These are phyloP conservation scores for Mariannaea elegans DNA, from an alignment of 2,329 filamentous ascomycete genomes.

Conservation along the genomic window DNA sequence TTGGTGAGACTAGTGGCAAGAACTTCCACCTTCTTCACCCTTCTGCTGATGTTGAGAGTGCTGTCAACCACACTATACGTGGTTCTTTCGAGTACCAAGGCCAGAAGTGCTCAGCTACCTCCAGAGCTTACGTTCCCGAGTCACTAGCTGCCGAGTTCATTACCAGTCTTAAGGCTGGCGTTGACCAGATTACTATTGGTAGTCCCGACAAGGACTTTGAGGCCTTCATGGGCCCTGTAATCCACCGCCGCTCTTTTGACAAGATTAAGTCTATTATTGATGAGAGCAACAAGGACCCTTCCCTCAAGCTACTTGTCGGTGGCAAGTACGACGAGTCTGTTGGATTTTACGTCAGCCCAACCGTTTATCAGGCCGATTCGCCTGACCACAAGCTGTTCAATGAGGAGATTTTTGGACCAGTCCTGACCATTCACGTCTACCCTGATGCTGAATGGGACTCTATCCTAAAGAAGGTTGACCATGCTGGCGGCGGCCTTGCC, in stretches of 20 bases:
- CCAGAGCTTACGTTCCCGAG: slow-evolving; percentile 80
- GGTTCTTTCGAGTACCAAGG: slow-evolving; percentile 91
- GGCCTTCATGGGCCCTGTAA: slow-evolving; percentile 84
- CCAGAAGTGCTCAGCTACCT: slow-evolving; percentile 90
- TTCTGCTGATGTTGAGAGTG: slow-evolving; percentile 80
- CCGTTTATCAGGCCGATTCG: slow-evolving; percentile 79
- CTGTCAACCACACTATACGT: slow-evolving; percentile 83
- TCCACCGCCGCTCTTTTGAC: slow-evolving; percentile 82
- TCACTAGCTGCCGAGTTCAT: slow-evolving; percentile 79
- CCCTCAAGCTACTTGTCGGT: slow-evolving; percentile 77
- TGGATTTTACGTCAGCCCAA: slow-evolving; percentile 86
- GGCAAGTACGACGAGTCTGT: slow-evolving; percentile 79
- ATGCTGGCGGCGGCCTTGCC: slow-evolving; percentile 53
- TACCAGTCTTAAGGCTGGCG: slow-evolving; percentile 70
- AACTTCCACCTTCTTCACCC: slow-evolving; percentile 89
- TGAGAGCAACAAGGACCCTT: slow-evolving; percentile 76
- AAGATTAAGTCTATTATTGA: slow-evolving; percentile 82
- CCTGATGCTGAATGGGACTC: slow-evolving; percentile 64
- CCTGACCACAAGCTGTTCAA: slow-evolving; percentile 77
- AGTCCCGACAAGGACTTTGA: slow-evolving; percentile 74
- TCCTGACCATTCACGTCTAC: slow-evolving; percentile 80
- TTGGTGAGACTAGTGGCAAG: slow-evolving; percentile 92
- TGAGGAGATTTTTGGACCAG: slow-evolving; percentile 83
- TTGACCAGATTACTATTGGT: slow-evolving; percentile 74
- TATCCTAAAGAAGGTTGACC: slow-evolving; percentile 49